Conservation (phyloP, 2,329 filamentous ascomycete species). For the Clonostachys solani region DNA sequence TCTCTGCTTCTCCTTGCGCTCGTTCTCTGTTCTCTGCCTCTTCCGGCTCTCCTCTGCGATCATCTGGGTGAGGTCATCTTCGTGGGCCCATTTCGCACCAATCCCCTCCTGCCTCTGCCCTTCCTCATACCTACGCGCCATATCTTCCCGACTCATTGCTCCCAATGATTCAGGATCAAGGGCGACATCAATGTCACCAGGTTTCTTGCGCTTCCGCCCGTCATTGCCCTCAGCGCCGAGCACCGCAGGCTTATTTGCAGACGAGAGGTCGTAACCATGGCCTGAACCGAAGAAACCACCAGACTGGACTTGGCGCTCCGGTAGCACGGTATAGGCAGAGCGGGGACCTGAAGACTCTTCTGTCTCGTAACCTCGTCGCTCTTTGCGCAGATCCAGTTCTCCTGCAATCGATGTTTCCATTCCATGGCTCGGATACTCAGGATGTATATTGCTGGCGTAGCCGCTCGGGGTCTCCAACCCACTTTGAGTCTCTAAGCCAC, state of each 20-base stretch:
- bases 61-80: constrained; percentile 93
- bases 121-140: constrained; percentile 77
- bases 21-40: constrained; percentile 82
- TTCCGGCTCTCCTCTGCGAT: constrained; percentile 92
- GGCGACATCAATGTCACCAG: constrained; percentile 88
- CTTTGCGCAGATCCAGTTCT: constrained; percentile 88
- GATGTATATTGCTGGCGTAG: constrained; percentile 73
- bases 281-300: constrained; percentile 97
- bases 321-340: constrained; percentile 83
- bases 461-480: constrained; percentile 80
- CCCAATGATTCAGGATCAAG: constrained; percentile 84
- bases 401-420: constrained; percentile 71
- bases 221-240: constrained; percentile 74
- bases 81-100: constrained; percentile 66
- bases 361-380: constrained; percentile 77
- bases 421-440: constrained; percentile 69
- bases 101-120: constrained; percentile 61
- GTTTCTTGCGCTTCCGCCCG: constrained; percentile 85
- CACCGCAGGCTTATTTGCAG: constrained; percentile 62
- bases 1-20: constrained; percentile 64
- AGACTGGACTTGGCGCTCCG: constrained; percentile 78
- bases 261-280: constrained; percentile 79
- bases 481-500: constrained; percentile 68
- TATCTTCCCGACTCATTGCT: constrained; percentile 78
- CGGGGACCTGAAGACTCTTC: constrained; percentile 73